phyloP scores from a whole-genome alignment of 2,329 filamentous ascomycete species.

The Xylaria sp. region DNA sequence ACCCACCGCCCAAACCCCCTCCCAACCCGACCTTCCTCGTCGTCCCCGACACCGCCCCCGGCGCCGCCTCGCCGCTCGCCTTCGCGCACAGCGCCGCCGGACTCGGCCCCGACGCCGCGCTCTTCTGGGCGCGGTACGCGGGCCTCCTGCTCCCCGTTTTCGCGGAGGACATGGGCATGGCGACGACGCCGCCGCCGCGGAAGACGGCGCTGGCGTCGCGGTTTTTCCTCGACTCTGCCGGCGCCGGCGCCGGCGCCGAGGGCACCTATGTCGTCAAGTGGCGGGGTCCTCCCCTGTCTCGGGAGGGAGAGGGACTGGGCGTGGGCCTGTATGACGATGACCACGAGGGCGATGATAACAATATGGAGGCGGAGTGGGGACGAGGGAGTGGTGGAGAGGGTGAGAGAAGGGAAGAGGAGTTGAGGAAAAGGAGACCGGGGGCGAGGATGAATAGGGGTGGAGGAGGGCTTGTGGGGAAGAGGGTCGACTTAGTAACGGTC shows the following conservation, averaged over 20 bases:
- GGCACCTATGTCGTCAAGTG: conserved; percentile 12
- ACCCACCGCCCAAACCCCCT: not conserved
- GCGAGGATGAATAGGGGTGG: too few species aligned
- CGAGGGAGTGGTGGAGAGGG: too few species aligned
- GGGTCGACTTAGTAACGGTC: too few species aligned
- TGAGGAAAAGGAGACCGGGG: too few species aligned
- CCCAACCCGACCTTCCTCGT: conserved; percentile 27
- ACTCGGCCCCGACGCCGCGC: conserved; percentile 12
- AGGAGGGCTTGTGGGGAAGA: too few species aligned
- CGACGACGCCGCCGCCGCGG: not conserved
- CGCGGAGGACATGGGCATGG: conserved; percentile 2
- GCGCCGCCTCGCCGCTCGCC: conserved; percentile 12
- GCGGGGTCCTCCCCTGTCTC: not conserved
- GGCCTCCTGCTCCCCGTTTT: conserved; percentile 6
- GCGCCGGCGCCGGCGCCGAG: not conserved
- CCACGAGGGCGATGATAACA: too few species aligned
- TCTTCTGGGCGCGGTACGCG: conserved; percentile 18
- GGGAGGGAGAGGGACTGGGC: not conserved
- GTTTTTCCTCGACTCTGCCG: not conserved
- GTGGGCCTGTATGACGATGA: not conserved
- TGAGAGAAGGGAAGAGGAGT: too few species aligned
- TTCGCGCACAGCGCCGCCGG: conserved; percentile 17
- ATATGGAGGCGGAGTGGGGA: too few species aligned
- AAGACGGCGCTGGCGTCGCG: not conserved
- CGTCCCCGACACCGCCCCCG: conserved; percentile 14